These are phyloP conservation scores for Candida dendrica DNA, from an alignment of 805 yeast species.

Conservation along the genomic window DNA sequence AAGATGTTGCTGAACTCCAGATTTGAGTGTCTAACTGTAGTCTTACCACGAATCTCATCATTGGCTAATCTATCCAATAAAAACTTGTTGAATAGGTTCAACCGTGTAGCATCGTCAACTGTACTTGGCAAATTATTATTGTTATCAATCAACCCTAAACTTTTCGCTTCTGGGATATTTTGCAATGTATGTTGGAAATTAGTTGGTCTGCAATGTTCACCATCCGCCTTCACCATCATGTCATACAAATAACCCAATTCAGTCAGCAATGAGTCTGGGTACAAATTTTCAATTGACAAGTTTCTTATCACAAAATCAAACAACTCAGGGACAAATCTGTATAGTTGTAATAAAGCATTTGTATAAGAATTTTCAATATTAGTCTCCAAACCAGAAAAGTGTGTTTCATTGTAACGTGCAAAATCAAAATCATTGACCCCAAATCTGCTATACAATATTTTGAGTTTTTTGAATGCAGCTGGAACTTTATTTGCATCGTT, in stretches of 20 bases:
- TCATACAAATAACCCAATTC: conserved; percentile 88
- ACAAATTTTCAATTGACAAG: conserved; percentile 45
- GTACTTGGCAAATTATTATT: neutral
- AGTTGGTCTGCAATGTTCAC: conserved; percentile 72
- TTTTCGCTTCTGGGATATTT: conserved; percentile 41
- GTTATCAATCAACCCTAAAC: conserved; percentile 42
- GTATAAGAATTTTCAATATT: conserved; percentile 73
- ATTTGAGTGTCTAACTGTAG: neutral
- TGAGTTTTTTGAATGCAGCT: conserved; percentile 65
- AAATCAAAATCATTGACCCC: conserved; percentile 95
- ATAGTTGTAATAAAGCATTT: conserved; percentile 74
- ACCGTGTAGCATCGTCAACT: conserved; percentile 17
- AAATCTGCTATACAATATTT: conserved; percentile 76
- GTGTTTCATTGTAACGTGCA: conserved; percentile 69
- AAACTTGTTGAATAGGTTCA: conserved; percentile 53
- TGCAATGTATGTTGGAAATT: conserved; percentile 61
- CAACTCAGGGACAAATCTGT: conserved; percentile 67
- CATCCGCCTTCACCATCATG: conserved; percentile 79
- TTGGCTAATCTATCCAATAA: conserved; percentile 42
- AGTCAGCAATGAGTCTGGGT: conserved; percentile 48
- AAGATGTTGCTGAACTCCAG: conserved; percentile 24
- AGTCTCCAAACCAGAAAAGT: conserved; percentile 80
- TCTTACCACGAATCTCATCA: conserved; percentile 37
- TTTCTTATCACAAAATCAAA: conserved; percentile 56
- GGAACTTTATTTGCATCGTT: conserved; percentile 42